Conservation (phyloP, 805 yeast species). For the Saturnispora mendoncae region DNA sequence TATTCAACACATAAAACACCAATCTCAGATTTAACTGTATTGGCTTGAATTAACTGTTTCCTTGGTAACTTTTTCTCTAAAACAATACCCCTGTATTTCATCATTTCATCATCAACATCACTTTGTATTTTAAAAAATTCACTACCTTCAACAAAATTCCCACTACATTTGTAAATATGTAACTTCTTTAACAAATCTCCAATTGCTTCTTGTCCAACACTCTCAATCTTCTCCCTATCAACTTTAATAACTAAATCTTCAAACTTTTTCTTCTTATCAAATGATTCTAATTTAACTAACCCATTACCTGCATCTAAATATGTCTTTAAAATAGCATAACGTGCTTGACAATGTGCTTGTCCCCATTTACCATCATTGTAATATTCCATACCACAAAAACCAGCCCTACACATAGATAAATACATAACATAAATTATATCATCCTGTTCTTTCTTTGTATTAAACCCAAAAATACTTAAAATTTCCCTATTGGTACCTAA, state of each 20-base stretch:
- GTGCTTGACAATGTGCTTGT: slow-evolving; percentile 90
- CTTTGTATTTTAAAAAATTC: slow-evolving; percentile 59
- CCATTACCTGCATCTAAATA: slow-evolving; percentile 49
- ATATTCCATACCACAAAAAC: slow-evolving; percentile 69
- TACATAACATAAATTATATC: slow-evolving; percentile 60
- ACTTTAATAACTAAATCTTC: slow-evolving; percentile 54
- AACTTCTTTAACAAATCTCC: slow-evolving; percentile 61
- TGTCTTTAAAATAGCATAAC: slow-evolving; percentile 75
- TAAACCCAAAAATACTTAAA: slow-evolving; percentile 65
- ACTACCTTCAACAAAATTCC: slow-evolving; percentile 57
- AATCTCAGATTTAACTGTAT: slow-evolving; percentile 42
- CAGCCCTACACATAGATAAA: slow-evolving; percentile 82
- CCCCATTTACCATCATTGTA: slow-evolving; percentile 84
- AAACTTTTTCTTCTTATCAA: slow-evolving; percentile 36
- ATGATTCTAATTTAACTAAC: slow-evolving; percentile 42
- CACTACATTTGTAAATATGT: slow-evolving; percentile 75
- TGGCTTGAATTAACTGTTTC: slow-evolving; percentile 77
- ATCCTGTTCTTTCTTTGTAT: slow-evolving; percentile 47
- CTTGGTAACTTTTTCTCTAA: slow-evolving; percentile 71
- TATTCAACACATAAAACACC: slow-evolving; percentile 58
- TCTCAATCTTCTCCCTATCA: slow-evolving; percentile 53
- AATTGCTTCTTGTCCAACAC: slow-evolving; percentile 66
- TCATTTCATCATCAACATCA: slow-evolving; percentile 53
- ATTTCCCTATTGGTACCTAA: slow-evolving; percentile 61
- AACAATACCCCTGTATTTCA: slow-evolving; percentile 59